Base-by-base conservation (phyloP, 306 rosid species). In the Trichosanthes truncata region DNA sequence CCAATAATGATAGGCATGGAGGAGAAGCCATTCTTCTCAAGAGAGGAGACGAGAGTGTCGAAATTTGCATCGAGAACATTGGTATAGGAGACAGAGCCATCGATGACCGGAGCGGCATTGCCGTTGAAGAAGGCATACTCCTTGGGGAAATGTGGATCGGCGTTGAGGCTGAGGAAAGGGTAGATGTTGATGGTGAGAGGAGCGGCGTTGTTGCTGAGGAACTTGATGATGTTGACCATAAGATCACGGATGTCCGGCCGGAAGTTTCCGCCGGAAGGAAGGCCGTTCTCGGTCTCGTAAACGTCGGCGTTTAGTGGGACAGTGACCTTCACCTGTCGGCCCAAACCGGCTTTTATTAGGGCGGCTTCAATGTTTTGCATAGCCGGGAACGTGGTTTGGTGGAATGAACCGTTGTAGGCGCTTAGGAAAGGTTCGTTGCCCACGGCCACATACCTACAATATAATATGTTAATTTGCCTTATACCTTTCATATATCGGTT, bases 301-400 rank as follows among this genome's bases (percentile, higher is more conserved):
- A 96, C 99, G 83, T 93, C 99, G 14, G 99, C 99, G 65, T 96
- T 96, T 59, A 96, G 53, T 11, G 99, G 98, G 29, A 92, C 82
- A 2, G 99, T 93, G 49, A 91, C 89, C 82, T 90, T 96, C 80
- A 96, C 99, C 85, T 96, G 98, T 13, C 89, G 86, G 0, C 90
- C 99, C 72, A 96, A 83, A 0, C 99, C 97, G 3, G 98, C 96
- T 83, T 91, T 96, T 61, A 93, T 87, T 0, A 96, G 90, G 10
- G 99, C 99, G 57, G 98, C 98, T 88, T 93, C 96, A 51, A 96
- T 81, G 86, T 96, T 96, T 81, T 96, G 88, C 25, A 96, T 86
- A 7, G 99, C 99, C 9, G 98, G 99, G 52, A 87, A 86, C 12
- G 97, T 90, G 29, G 94, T 73, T 8, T 84, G 74, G 49, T 82